phyloP scores from a whole-genome alignment of 495 filamentous ascomycete species.

The Bathelium albidoporum region DNA sequence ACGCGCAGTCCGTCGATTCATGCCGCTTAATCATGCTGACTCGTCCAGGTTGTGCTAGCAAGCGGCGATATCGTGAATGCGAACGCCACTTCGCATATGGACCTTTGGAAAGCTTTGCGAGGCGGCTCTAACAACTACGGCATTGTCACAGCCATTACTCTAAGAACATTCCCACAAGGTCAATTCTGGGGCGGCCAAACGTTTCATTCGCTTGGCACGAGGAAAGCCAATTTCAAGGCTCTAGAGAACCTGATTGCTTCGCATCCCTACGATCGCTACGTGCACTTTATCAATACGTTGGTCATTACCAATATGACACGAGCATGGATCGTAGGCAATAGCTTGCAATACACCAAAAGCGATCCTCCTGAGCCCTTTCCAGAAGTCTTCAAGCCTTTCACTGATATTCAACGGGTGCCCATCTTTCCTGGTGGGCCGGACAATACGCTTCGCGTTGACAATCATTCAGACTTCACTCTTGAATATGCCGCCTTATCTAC shows the following conservation, averaged over 20 bases:
- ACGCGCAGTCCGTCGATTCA: neutral
- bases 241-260: conserved; percentile 2
- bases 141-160: conserved; percentile 31
- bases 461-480: conserved; percentile 6
- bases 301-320: conserved; percentile 9
- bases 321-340: conserved; percentile 9
- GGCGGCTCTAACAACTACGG: conserved; percentile 35
- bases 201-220: conserved; percentile 2
- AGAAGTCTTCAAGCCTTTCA: conserved; percentile 1
- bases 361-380: conserved; percentile 7
- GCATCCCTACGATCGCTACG: conserved; percentile 7
- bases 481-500: conserved; percentile 6
- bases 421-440: neutral
- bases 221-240: conserved; percentile 6
- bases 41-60: conserved; percentile 26
- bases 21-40: neutral
- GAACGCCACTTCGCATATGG: conserved; percentile 20
- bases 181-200: conserved; percentile 10
- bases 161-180: conserved; percentile 5
- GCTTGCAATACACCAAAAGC: conserved; percentile 10
- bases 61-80: conserved; percentile 28
- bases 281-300: conserved; percentile 6
- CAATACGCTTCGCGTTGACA: conserved; percentile 10
- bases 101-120: conserved; percentile 30
- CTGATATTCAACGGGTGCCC: neutral